These are phyloP conservation scores for Dentipellis fragilis DNA, from an alignment of 768 basidiomycete species.

Conservation along the genomic window DNA sequence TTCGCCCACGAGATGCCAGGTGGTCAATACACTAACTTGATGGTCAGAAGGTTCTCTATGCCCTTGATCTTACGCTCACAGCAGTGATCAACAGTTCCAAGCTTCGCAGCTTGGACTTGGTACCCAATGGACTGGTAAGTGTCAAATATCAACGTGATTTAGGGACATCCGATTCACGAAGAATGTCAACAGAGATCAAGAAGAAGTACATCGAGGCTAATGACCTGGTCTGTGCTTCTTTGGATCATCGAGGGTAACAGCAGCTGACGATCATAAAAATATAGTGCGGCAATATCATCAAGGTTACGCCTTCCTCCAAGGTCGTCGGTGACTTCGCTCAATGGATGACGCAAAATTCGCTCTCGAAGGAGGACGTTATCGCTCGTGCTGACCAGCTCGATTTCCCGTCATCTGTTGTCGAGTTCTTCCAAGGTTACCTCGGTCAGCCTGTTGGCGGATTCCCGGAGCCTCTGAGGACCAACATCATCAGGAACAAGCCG, in stretches of 20 bases:
- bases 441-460: slow-evolving; percentile 97
- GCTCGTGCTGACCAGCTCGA: slow-evolving; percentile 83
- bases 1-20: slow-evolving; percentile 99
- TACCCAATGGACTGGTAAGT: slow-evolving; percentile 83
- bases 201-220: slow-evolving; percentile 99
- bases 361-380: slow-evolving; percentile 80
- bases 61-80: slow-evolving; percentile 7
- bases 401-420: slow-evolving; percentile 94
- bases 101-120: slow-evolving; percentile 94
- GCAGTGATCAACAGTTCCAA: slow-evolving; percentile 68
- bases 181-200: slow-evolving; percentile 65
- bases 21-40: slow-evolving; percentile 89
- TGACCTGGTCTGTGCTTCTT: slow-evolving; percentile 55
- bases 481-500: slow-evolving; percentile 87
- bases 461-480: slow-evolving; percentile 90
- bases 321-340: slow-evolving; percentile 99
- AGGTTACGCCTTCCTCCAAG: slow-evolving; percentile 98
- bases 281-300: slow-evolving; percentile 97
- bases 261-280: neutral
- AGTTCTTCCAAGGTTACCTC: slow-evolving; percentile 99
- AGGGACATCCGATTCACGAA: neutral
- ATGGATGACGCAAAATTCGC: slow-evolving; percentile 94
- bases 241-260: slow-evolving; percentile 4
- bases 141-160: neutral
- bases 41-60: slow-evolving; percentile 43